Base-by-base conservation (phyloP, 2,329 filamentous ascomycete genomes). In the Cercospora sp. region DNA sequence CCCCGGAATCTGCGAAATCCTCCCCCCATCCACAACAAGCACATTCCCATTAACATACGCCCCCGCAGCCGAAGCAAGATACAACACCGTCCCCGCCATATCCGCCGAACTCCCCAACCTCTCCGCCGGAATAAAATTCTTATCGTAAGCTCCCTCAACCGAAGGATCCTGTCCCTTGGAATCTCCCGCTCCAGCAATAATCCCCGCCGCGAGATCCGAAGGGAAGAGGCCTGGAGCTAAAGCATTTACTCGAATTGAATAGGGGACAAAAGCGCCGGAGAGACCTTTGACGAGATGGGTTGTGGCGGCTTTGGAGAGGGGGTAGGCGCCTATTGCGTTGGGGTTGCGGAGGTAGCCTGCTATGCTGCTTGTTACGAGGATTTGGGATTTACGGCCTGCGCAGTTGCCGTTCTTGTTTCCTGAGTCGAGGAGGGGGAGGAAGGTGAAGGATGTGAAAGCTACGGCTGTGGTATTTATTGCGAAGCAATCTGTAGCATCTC, bases 41-140 rank as follows among this genome's bases (percentile, higher is more conserved):
- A 67, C 63, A 39, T 64, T 67, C 13, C 89, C 90, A 77, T 91
- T 91, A 72, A 86, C 81, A 76, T 90, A 91, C 5, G 86, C 86
- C 0, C 90, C 90, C 3, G 89, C 88, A 68, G 84, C 80, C 55
- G 86, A 87, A 3, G 86, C 86, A 75, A 92, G 80, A 80, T 88
- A 91, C 63, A 92, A 76, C 31, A 91, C 83, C 60, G 87, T 81
- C 1, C 89, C 88, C 1, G 84, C 87, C 81, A 92, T 87, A 74
- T 90, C 84, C 16, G 87, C 78, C 0, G 89, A 89, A 55, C 89
- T 81, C 2, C 89, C 89, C 68, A 85, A 80, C 48, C 88, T 81
- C 31, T 83, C 83, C 10, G 87, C 79, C 0, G 89, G 89, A 51
- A 90, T 82, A 63, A 81, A 77, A 1, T 79, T 79, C 68, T 79